Percentiles rank a stretch among this genome's conserved stretches.
phyloP scores from a whole-genome alignment of 2,329 filamentous ascomycete species.

The Beauveria sp. region DNA sequence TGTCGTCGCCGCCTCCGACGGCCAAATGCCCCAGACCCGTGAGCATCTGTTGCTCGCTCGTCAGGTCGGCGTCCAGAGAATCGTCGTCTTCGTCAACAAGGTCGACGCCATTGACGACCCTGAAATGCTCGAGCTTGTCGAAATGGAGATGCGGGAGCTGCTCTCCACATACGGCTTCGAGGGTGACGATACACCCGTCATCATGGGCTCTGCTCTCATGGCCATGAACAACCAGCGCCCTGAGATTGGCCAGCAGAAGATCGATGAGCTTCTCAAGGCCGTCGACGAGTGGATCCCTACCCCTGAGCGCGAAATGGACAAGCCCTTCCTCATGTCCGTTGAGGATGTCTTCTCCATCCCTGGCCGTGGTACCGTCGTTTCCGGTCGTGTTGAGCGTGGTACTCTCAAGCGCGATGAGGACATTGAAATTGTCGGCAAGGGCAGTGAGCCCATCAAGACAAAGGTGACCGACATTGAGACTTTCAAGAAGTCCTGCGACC shows the following conservation, averaged over 20 bases:
- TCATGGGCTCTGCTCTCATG: slow-evolving; percentile 94
- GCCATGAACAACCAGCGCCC: slow-evolving; percentile 79
- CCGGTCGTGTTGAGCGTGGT: slow-evolving; percentile 95
- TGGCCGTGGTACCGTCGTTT: slow-evolving; percentile 93
- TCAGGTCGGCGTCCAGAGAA: slow-evolving; percentile 95
- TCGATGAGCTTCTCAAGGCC: slow-evolving; percentile 82
- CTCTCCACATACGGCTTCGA: slow-evolving; percentile 91
- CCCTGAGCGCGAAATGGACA: slow-evolving; percentile 86
- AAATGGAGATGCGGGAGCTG: slow-evolving; percentile 99
- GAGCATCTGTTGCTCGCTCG: slow-evolving; percentile 96
- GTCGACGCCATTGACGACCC: slow-evolving; percentile 94
- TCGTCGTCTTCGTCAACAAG: slow-evolving; percentile 99
- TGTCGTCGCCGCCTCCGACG: slow-evolving; percentile 94
- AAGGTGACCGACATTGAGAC: slow-evolving; percentile 99
- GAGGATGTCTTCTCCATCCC: slow-evolving; percentile 88
- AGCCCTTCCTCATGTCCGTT: slow-evolving; percentile 98
- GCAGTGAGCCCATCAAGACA: slow-evolving; percentile 77
- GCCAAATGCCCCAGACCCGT: slow-evolving; percentile 99
- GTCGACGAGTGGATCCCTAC: slow-evolving; percentile 97
- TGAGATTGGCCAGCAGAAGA: slow-evolving; percentile 80
- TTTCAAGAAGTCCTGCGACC: slow-evolving; percentile 99
- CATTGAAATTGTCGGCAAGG: slow-evolving; percentile 90
- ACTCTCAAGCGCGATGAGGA: slow-evolving; percentile 87
- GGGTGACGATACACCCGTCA: slow-evolving; percentile 93
- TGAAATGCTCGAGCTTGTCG: slow-evolving; percentile 99